Conservation (phyloP, 2,329 filamentous ascomycete genomes). For the Talaromyces sp. region DNA sequence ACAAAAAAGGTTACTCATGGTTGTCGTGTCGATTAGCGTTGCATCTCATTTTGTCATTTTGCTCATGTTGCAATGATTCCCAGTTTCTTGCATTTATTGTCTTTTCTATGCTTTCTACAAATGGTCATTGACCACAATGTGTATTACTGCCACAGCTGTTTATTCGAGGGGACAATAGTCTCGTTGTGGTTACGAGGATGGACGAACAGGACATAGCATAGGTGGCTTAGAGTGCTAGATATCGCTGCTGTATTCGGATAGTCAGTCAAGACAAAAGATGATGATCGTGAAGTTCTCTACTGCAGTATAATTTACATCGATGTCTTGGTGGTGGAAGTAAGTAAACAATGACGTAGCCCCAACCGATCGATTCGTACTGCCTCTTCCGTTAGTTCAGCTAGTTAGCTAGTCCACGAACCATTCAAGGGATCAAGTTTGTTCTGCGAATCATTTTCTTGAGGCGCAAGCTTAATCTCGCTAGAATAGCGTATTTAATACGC, state of each 20-base stretch:
- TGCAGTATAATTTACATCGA: neutral
- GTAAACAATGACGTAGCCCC: conserved; percentile 7
- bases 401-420: neutral
- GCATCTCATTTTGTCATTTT: conserved; percentile 17
- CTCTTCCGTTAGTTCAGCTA: neutral
- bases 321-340: neutral
- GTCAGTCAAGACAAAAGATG: neutral
- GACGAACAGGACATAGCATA: neutral
- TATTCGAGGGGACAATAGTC: neutral
- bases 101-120: conserved; percentile 15
- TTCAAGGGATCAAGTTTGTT: neutral
- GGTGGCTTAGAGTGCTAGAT: neutral
- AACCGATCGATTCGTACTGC: neutral
- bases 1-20: conserved; percentile 12
- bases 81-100: conserved; percentile 24
- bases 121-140: neutral
- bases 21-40: conserved; percentile 37
- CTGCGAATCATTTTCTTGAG: neutral
- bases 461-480: neutral
- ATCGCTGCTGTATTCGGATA: neutral
- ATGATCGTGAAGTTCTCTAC: conserved; percentile 1
- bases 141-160: neutral
- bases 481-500: neutral
- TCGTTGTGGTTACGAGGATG: neutral
- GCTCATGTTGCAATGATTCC: conserved; percentile 19